phyloP scores from a whole-genome alignment of 768 basidiomycete genomes.

The Coprinopsis sp. region DNA sequence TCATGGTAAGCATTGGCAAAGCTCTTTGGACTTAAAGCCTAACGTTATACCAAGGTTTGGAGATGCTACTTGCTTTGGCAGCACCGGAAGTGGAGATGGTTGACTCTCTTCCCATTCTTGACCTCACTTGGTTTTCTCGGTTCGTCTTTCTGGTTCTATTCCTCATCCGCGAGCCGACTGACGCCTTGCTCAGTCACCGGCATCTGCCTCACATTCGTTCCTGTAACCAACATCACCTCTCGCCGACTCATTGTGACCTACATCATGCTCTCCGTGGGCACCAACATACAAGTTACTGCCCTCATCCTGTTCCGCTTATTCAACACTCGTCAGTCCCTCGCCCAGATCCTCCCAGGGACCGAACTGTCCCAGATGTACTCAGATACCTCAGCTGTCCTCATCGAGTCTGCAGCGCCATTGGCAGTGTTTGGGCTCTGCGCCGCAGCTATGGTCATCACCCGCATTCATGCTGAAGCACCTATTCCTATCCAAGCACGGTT shows the following conservation, averaged over 20 bases:
- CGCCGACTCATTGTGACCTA: constrained; percentile 1
- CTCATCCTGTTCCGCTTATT: constrained; percentile 4
- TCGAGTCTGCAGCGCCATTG: constrained; percentile 4
- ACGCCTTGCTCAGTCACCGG: not conserved
- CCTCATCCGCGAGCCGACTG: no score
- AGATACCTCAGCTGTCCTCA: not conserved
- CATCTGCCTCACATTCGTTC: not conserved
- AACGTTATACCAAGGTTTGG: not conserved
- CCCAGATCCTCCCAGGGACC: not conserved
- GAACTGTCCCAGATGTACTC: not conserved
- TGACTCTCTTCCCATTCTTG: no score
- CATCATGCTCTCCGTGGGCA: not conserved
- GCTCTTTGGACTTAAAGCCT: not conserved
- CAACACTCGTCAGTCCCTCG: not conserved
- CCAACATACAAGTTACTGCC: constrained; percentile 4
- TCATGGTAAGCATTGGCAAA: not conserved
- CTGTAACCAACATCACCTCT: not conserved
- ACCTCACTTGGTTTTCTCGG: no score
- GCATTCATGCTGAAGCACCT: not conserved
- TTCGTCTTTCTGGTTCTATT: no score
- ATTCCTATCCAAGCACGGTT: not conserved
- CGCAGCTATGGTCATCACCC: not conserved
- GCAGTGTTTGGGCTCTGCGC: constrained; percentile 1
- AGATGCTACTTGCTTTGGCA: constrained; percentile 4
- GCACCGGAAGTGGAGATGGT: not conserved